Conservation (phyloP, 2,329 filamentous ascomycete species). For the Lachnellula arida region DNA sequence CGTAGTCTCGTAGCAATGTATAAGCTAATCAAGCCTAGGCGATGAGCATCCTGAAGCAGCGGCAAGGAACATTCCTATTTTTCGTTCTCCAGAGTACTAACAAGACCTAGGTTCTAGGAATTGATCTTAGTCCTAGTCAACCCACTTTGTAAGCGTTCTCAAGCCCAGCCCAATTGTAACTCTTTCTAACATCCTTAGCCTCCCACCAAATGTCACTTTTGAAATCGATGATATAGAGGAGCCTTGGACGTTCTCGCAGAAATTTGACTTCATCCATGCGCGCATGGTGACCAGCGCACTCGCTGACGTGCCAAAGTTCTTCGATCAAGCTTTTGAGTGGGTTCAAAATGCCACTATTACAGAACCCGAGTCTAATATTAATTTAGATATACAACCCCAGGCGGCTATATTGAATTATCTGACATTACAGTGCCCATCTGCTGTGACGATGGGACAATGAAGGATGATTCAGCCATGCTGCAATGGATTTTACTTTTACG, state of each 20-base stretch:
- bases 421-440: slow-evolving; percentile 23
- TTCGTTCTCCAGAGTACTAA: too few species aligned
- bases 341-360: not conserved
- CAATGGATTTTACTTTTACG: slow-evolving; percentile 23
- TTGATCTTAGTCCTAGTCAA: slow-evolving; percentile 34
- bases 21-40: not conserved
- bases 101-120: slow-evolving; percentile 17
- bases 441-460: slow-evolving; percentile 32
- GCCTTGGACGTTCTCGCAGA: slow-evolving; percentile 41
- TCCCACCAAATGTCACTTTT: slow-evolving; percentile 47
- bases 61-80: too few species aligned
- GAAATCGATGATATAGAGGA: slow-evolving; percentile 48
- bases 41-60: slow-evolving; percentile 24
- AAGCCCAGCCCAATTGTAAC: not conserved
- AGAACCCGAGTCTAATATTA: too few species aligned
- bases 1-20: slow-evolving; percentile 5
- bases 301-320: slow-evolving; percentile 1
- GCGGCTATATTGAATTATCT: slow-evolving; percentile 31
- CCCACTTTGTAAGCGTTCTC: slow-evolving; percentile 18
- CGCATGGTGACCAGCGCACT: slow-evolving; percentile 30
- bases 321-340: slow-evolving; percentile 4
- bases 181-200: slow-evolving; percentile 3
- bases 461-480: slow-evolving; percentile 4
- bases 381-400: slow-evolving; percentile 11
- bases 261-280: slow-evolving; percentile 47